Evolutionary conservation across 2,329 filamentous ascomycete genomes (phyloP).

Genomic region (Blastomyces percursus): DNA sequence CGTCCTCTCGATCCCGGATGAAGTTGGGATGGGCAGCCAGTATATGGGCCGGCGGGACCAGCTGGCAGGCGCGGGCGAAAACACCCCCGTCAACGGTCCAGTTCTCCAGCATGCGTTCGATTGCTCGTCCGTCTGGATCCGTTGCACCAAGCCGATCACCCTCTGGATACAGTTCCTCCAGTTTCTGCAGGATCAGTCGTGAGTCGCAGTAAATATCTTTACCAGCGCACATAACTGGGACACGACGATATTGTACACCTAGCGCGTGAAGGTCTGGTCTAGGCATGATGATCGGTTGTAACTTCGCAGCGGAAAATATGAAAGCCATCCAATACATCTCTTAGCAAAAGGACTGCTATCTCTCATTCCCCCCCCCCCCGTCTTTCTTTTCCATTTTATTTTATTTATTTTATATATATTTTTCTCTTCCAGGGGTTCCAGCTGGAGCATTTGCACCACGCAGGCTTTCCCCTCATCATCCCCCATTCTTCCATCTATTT

Average conservation of each 20-base stretch:
- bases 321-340: neutral
- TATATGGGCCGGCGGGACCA: conserved; percentile 48
- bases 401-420: neutral
- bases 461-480: neutral
- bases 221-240: conserved; percentile 56
- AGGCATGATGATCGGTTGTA: conserved; percentile 56
- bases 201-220: conserved; percentile 60
- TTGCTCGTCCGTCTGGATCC: conserved; percentile 33
- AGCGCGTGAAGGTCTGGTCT: conserved; percentile 53
- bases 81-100: conserved; percentile 48
- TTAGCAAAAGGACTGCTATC: neutral
- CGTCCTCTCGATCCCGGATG: conserved; percentile 44
- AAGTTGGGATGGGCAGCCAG: conserved; percentile 49
- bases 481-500: neutral
- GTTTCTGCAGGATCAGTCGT: conserved; percentile 54
- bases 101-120: conserved; percentile 47
- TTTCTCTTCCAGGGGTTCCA: neutral
- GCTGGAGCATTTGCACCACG: neutral
- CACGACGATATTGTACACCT: conserved; percentile 56
- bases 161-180: conserved; percentile 47
- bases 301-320: conserved; percentile 28
- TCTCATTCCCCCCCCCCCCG: neutral
- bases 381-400: neutral
- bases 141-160: conserved; percentile 29
- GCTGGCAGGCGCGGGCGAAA: conserved; percentile 42